A percentile compares a stretch with the other conserved stretches of the same genome.
phyloP scores from a whole-genome alignment of 2,329 filamentous ascomycete genomes.

The Aspergillus ibericus region DNA sequence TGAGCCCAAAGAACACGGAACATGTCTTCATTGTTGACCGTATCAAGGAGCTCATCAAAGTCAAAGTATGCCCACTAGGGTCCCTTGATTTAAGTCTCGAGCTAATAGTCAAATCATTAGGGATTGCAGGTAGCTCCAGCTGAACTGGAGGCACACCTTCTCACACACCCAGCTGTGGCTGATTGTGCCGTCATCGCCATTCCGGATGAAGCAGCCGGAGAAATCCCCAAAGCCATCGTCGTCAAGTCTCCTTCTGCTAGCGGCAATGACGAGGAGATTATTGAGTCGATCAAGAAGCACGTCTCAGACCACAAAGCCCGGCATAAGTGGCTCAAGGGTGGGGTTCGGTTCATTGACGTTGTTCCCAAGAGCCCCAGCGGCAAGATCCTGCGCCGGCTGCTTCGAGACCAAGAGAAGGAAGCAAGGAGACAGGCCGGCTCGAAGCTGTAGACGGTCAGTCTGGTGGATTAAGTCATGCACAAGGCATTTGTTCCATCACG shows the following conservation, averaged over 20 bases:
- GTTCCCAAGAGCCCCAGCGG: conserved; percentile 64
- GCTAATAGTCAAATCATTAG: conserved; percentile 42
- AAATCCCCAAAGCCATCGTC: conserved; percentile 64
- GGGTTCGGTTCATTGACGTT: conserved; percentile 57
- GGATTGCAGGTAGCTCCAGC: conserved; percentile 81
- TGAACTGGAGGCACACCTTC: conserved; percentile 76
- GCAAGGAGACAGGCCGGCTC: conserved; percentile 62
- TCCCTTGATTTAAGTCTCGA: not conserved
- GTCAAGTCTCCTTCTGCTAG: conserved; percentile 58
- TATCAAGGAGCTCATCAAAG: conserved; percentile 75
- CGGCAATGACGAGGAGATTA: conserved; percentile 53
- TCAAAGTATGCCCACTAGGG: conserved; percentile 59
- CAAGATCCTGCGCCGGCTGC: conserved; percentile 62
- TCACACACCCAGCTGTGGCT: conserved; percentile 71
- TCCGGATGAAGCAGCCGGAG: conserved; percentile 62
- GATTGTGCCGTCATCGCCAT: conserved; percentile 78
- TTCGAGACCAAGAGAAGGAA: conserved; percentile 74
- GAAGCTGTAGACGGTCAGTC: conserved; percentile 56
- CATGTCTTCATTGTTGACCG: conserved; percentile 85
- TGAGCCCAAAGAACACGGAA: conserved; percentile 66
- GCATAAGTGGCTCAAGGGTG: conserved; percentile 64
- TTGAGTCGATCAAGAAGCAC: conserved; percentile 55
- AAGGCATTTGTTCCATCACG: not conserved
- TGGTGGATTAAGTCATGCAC: not conserved
- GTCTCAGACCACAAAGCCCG: conserved; percentile 62